Evolutionary conservation across 148 eudicot genomes (phyloP), one percentile per base, ranked within the genome.

Genomic region (Arbutus unedo): DNA sequence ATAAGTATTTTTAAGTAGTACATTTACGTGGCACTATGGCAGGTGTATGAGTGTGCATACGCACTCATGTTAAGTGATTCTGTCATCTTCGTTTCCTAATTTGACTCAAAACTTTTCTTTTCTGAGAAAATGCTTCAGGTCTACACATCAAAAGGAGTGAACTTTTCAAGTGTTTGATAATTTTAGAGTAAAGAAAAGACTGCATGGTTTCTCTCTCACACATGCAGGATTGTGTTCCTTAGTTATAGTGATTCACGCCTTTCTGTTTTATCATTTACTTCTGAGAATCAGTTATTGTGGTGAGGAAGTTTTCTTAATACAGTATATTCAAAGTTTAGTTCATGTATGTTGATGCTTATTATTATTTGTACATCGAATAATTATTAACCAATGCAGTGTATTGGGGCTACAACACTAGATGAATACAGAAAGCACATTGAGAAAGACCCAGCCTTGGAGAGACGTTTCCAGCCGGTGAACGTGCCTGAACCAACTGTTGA

Each of bases 361-460:
- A 21, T 2, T 44, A 49, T 54, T 47, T 21, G 45, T 81, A 19
- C 38, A 18, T 19, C 18, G 41, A 4, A 3, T 47, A 47, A 67
- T 11, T 43, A 41, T 50, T 70, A 21, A 70, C 85, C 54, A 73
- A 54, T 82, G 48, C 89, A 96, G 98, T 95, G 98, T 81, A 91
- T 96, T 85, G 98, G 98, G 66, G 98, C 98, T 60, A 96, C 98
- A 38, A 96, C 98, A 41, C 97, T 94, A 6, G 98, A 94, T 84
- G 98, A 96, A 84, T 96, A 96, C 90, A 87, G 98, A 79, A 93
- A 93, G 82, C 98, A 96, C 85, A 94, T 96, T 73, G 98, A 96
- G 86, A 96, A 93, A 88, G 98, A 93, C 82, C 98, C 98, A 18
- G 98, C 98, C 21, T 77, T 94, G n/a, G 98, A 96, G 81, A 91